Evolutionary conservation across 495 filamentous ascomycete species (phyloP), one percentile per base, ranked within the genome.

Genomic region (Penicillium pulvis): DNA sequence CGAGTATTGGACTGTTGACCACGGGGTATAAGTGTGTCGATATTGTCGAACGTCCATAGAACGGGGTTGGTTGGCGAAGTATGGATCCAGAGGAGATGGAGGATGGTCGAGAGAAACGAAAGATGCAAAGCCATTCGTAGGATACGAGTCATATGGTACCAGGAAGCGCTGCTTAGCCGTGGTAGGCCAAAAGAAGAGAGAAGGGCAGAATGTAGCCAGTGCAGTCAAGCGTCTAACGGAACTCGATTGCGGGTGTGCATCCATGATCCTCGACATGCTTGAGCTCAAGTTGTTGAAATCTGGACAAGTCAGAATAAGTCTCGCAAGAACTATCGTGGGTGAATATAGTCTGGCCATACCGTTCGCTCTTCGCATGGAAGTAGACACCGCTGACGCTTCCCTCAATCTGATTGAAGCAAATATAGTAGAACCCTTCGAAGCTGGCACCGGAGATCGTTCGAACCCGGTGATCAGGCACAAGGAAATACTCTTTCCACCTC

Each of bases 401-500:
- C 26, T 82, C 77, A 12, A 90, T 77, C 75, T 98, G 95, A 69
- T 97, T 97, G 77, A 98, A 99, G 75, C 93, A 97, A 57, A 99
- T 98, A 64, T 98, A 99, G 69, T 99, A 99, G 68, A 99, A 99
- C 0, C 95, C 95, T 62, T 99, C 95, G 65, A 97, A 99, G 63
- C 92, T 97, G 1, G 95, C 95, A 4, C 95, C 95, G 28, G 85
- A 87, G 58, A 99, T 94, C 17, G 90, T 91, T 57, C 85, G 79
- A 20, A 97, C 91, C 3, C 91, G 84, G 72, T 99, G 95, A 65
- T 98, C 92, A 10, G 95, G 95, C 4, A 99, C 95, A 8, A 99
- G 81, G 69, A 99, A 99, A 63, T 95, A 90, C 72, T 99, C 95
- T 71, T 99, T 99, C 95, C 95, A 99, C 50, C 95, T 85, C 95